A percentile compares a stretch with the other conserved stretches of the same genome.
phyloP scores from a whole-genome alignment of 208 protist genomes.

The Lotmaria passim region DNA sequence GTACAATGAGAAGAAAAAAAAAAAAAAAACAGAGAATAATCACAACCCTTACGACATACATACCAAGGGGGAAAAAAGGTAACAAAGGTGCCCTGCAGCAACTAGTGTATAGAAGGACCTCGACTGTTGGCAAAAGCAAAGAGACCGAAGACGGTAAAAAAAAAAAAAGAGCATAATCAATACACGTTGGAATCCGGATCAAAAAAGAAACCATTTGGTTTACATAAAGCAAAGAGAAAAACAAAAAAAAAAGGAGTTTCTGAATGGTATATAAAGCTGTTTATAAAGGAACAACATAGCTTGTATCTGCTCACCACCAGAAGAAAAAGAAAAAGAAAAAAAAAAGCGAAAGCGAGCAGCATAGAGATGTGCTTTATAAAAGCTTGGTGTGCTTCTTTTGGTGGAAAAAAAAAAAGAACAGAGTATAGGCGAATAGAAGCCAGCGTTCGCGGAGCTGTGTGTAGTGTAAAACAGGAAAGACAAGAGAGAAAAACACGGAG shows the following conservation, averaged over 20 bases:
- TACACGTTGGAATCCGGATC: not conserved
- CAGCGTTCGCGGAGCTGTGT: too few species aligned
- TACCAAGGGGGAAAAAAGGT: too few species aligned
- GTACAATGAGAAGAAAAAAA: too few species aligned
- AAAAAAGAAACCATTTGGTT: conserved; percentile 1
- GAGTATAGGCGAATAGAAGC: not conserved
- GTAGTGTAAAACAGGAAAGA: too few species aligned
- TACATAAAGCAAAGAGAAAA: conserved; percentile 12
- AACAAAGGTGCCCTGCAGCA: not conserved
- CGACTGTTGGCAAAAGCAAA: conserved; percentile 1
- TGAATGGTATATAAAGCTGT: not conserved
- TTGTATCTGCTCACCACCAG: too few species aligned
- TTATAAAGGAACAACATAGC: too few species aligned
- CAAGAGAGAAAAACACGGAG: too few species aligned
- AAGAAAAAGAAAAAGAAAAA: conserved; percentile 11
- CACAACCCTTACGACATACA: too few species aligned
- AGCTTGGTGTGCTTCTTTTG: too few species aligned
- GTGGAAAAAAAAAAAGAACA: conserved; percentile 2
- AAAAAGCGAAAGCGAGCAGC: not conserved
- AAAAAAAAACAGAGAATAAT: too few species aligned
- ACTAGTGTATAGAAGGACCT: not conserved
- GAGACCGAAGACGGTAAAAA: not conserved
- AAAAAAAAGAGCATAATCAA: not conserved
- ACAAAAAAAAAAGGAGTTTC: conserved; percentile 1
- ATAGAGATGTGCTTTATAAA: too few species aligned